phyloP scores from a whole-genome alignment of 352 stramenopile genomes.

The Globisporangium emineosum region DNA sequence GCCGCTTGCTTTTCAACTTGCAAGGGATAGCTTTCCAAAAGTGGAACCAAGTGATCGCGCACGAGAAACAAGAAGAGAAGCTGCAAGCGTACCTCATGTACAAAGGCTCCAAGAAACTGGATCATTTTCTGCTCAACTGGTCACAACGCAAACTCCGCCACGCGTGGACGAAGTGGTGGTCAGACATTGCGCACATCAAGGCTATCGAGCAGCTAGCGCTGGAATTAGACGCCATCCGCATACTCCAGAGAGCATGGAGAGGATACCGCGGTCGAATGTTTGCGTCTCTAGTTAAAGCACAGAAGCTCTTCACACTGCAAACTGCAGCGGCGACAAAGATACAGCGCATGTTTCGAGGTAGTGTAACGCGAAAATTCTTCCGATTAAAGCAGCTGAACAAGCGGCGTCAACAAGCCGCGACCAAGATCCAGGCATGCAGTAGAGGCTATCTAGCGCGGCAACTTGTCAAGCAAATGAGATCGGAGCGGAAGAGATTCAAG shows the following conservation, averaged over 20 bases:
- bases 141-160: slow-evolving; percentile 60
- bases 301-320: slow-evolving; percentile 36
- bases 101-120: slow-evolving; percentile 76
- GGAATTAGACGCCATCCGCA: slow-evolving; percentile 45
- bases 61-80: slow-evolving; percentile 74
- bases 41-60: slow-evolving; percentile 48
- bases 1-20: slow-evolving; percentile 60
- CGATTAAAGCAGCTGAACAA: slow-evolving; percentile 46
- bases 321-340: slow-evolving; percentile 46
- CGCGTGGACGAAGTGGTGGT: slow-evolving; percentile 70
- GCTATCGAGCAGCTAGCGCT: slow-evolving; percentile 43
- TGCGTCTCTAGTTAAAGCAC: slow-evolving; percentile 39
- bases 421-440: slow-evolving; percentile 45
- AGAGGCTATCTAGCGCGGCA: slow-evolving; percentile 41
- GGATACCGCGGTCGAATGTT: slow-evolving; percentile 47
- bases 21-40: slow-evolving; percentile 57
- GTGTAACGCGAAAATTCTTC: slow-evolving; percentile 60
- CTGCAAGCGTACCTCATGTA: slow-evolving; percentile 70
- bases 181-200: slow-evolving; percentile 47
- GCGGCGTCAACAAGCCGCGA: slow-evolving; percentile 38
- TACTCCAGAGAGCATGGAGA: slow-evolving; percentile 62
- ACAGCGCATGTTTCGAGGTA: slow-evolving; percentile 58
- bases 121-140: slow-evolving; percentile 68
- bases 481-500: slow-evolving; percentile 25
- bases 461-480: slow-evolving; percentile 15